Evolutionary conservation across 176 grass and related monocot species (phyloP).

Genomic region (Poa annua): DNA sequence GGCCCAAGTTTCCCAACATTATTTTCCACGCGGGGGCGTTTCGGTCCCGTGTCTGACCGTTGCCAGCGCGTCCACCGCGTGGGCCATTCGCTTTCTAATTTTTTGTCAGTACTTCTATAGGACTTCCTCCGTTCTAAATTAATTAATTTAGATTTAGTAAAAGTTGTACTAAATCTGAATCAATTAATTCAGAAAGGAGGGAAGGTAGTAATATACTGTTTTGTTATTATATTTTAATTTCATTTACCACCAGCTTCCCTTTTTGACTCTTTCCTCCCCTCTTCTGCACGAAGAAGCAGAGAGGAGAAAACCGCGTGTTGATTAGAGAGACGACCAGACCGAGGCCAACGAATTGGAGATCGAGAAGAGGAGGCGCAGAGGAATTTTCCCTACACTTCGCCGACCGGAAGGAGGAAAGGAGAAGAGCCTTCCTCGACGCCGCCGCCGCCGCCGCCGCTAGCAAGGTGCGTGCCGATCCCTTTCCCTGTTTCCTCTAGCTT

Average conservation of each 20-base stretch:
- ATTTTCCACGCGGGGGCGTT: too few species aligned
- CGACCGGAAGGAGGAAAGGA: neutral
- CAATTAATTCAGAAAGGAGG: too few species aligned
- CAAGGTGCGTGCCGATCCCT: slow-evolving; percentile 4
- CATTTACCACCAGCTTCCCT: slow-evolving; percentile 24
- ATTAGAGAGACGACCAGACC: slow-evolving; percentile 27
- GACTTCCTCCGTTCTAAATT: too few species aligned
- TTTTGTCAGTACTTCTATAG: too few species aligned
- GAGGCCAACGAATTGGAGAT: slow-evolving; percentile 2
- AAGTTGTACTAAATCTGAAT: too few species aligned
- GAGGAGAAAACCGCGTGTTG: neutral
- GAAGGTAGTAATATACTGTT: too few species aligned
- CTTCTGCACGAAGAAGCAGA: neutral
- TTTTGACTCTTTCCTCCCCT: neutral
- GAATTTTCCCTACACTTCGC: neutral
- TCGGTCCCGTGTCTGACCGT: too few species aligned
- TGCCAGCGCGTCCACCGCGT: too few species aligned
- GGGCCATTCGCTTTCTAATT: too few species aligned
- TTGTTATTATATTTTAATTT: neutral
- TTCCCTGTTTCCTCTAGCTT: neutral
- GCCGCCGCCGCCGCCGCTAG: neutral
- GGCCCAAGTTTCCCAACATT: too few species aligned
- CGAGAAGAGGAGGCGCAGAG: neutral
- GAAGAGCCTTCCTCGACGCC: neutral
- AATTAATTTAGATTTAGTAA: neutral